These are phyloP conservation scores for Lagenidium giganteum DNA, from an alignment of 352 stramenopile genomes.

Conservation along the genomic window DNA sequence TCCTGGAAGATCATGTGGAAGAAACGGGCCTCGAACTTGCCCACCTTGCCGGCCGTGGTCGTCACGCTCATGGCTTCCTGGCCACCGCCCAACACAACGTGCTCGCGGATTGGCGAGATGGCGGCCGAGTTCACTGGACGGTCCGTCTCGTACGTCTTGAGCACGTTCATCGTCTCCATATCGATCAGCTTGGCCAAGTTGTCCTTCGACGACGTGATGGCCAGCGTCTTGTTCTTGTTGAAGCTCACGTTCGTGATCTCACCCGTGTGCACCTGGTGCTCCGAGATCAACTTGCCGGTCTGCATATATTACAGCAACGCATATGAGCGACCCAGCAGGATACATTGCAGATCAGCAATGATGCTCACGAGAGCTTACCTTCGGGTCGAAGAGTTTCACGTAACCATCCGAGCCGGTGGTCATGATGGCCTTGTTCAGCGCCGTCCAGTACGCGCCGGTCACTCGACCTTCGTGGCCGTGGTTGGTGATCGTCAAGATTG, in stretches of 20 bases:
- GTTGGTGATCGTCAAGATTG: conserved; percentile 56
- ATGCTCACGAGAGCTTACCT: conserved; percentile 12
- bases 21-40: conserved; percentile 94
- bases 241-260: conserved; percentile 94
- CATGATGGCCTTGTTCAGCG: conserved; percentile 72
- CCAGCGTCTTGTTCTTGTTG: conserved; percentile 93
- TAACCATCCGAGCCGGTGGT: conserved; percentile 62
- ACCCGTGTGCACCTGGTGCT: conserved; percentile 23
- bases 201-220: conserved; percentile 95
- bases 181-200: conserved; percentile 95
- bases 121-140: conserved; percentile 96
- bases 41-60: conserved; percentile 85
- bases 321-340: not conserved
- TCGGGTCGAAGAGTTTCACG: conserved; percentile 67
- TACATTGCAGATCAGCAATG: not conserved
- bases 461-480: conserved; percentile 63
- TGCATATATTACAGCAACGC: not conserved
- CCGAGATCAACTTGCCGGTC: conserved; percentile 40
- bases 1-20: conserved; percentile 98
- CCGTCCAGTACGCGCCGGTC: conserved; percentile 74
- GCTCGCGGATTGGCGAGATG: conserved; percentile 93
- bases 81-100: conserved; percentile 94
- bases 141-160: conserved; percentile 98
- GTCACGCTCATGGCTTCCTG: conserved; percentile 98
- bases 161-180: conserved; percentile 88